Evolutionary conservation across 805 yeast species (phyloP).

Genomic region (Yamadazyma phyllophila): DNA sequence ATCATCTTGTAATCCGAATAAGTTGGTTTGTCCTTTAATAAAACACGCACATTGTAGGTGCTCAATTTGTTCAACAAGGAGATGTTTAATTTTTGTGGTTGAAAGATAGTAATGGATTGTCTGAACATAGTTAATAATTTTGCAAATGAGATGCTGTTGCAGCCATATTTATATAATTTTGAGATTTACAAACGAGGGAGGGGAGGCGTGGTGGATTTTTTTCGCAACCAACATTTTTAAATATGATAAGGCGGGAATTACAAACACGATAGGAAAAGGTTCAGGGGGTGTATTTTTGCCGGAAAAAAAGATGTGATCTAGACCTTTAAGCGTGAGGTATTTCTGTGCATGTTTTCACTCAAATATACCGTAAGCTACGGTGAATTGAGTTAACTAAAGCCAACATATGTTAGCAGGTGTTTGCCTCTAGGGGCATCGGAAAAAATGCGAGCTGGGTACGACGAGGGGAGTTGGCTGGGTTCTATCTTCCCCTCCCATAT

Average conservation of each 20-base stretch:
- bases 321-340: not conserved
- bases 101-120: conserved; percentile 15
- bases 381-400: not conserved
- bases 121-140: conserved; percentile 11
- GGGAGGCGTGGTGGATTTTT: conserved; percentile 4
- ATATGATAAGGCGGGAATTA: not conserved
- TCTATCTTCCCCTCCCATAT: not conserved
- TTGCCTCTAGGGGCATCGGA: not conserved
- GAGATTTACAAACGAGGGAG: conserved; percentile 5
- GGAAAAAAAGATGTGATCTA: no score
- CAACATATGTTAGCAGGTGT: not conserved
- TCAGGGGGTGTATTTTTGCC: not conserved
- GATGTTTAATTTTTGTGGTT: conserved; percentile 11
- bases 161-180: conserved; percentile 3
- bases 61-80: conserved; percentile 9
- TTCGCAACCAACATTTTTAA: conserved; percentile 16
- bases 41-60: conserved; percentile 10
- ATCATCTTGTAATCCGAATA: conserved; percentile 28
- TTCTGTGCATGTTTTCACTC: not conserved
- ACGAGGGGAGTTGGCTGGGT: not conserved
- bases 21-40: conserved; percentile 17
- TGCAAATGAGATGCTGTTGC: not conserved
- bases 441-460: not conserved
- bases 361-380: not conserved
- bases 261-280: not conserved